These are phyloP conservation scores for Wickerhamiella bombiphila DNA, from an alignment of 805 yeast species.

Conservation along the genomic window DNA sequence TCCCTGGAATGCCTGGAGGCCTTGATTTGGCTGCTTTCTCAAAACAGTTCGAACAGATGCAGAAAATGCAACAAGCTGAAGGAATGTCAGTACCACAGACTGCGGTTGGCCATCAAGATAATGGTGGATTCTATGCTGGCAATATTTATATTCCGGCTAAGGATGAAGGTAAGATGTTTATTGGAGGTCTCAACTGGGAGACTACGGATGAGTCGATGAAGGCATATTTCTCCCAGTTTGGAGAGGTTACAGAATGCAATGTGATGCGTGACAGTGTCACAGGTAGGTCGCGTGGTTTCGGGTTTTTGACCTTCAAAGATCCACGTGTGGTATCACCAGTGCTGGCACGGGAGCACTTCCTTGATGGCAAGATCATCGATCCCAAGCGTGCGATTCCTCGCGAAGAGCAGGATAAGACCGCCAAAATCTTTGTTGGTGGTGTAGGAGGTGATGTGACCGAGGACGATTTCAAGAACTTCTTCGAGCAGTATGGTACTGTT, in stretches of 20 bases:
- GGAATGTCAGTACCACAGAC: too few relatives aligned
- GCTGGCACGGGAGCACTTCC: conserved; percentile 66
- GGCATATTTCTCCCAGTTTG: conserved; percentile 73
- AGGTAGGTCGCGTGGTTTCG: conserved; percentile 90
- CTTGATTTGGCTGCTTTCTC: conserved; percentile 18
- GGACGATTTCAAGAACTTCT: conserved; percentile 72
- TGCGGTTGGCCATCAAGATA: conserved; percentile 1
- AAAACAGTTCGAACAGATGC: conserved; percentile 18
- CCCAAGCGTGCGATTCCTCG: conserved; percentile 96
- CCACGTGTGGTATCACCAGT: conserved; percentile 78
- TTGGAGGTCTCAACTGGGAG: conserved; percentile 97
- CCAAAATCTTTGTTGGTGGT: conserved; percentile 96
- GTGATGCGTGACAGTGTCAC: conserved; percentile 83
- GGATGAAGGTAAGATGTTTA: conserved; percentile 83
- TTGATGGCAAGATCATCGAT: conserved; percentile 93
- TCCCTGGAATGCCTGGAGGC: conserved; percentile 1
- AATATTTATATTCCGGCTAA: conserved; percentile 37
- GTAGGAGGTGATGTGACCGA: conserved; percentile 89
- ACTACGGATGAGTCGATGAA: conserved; percentile 79
- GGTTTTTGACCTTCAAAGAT: conserved; percentile 74
- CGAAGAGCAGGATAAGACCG: conserved; percentile 93
- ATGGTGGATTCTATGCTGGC: conserved; percentile 22
- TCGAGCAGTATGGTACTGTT: conserved; percentile 75
- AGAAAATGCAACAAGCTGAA: conserved; percentile 14
- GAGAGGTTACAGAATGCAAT: conserved; percentile 74